Conservation (phyloP, 768 basidiomycete species). For the Leccinum pellstonianum region DNA sequence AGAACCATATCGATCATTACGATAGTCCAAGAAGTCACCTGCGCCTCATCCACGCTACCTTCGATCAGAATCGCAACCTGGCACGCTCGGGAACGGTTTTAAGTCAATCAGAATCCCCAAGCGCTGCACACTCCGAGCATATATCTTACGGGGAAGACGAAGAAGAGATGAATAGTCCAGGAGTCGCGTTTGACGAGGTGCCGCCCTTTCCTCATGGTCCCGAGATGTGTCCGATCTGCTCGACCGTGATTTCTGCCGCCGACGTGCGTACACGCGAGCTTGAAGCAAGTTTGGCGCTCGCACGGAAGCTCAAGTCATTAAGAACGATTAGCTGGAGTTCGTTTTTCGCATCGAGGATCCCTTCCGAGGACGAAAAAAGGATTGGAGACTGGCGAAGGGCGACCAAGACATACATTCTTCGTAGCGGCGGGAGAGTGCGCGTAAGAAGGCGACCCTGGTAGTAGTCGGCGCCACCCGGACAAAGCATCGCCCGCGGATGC, state of each 20-base stretch:
- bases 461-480: not conserved
- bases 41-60: constrained; percentile 11
- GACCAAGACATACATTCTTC: constrained; percentile 43
- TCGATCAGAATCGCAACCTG: constrained; percentile 7
- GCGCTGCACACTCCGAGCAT: constrained; percentile 1
- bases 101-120: constrained; percentile 26
- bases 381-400: constrained; percentile 25
- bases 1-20: constrained; percentile 39
- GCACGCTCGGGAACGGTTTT: constrained; percentile 13
- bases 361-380: constrained; percentile 16
- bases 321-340: constrained; percentile 53
- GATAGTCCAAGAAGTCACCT: constrained; percentile 26
- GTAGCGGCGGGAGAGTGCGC: constrained; percentile 40
- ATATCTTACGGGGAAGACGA: constrained; percentile 26
- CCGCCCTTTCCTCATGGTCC: constrained; percentile 33
- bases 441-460: constrained; percentile 45
- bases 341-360: constrained; percentile 35
- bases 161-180: constrained; percentile 8
- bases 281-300: constrained; percentile 45
- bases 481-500: constrained; percentile 1
- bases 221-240: constrained; percentile 39
- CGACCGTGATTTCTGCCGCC: constrained; percentile 21
- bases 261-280: constrained; percentile 46
- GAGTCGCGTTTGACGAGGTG: constrained; percentile 9
- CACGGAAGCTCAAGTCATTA: constrained; percentile 43